A percentile compares a stretch with the other conserved stretches of the same genome.
Conservation (phyloP, 306 rosid genomes). For the Vicia sativa region DNA sequence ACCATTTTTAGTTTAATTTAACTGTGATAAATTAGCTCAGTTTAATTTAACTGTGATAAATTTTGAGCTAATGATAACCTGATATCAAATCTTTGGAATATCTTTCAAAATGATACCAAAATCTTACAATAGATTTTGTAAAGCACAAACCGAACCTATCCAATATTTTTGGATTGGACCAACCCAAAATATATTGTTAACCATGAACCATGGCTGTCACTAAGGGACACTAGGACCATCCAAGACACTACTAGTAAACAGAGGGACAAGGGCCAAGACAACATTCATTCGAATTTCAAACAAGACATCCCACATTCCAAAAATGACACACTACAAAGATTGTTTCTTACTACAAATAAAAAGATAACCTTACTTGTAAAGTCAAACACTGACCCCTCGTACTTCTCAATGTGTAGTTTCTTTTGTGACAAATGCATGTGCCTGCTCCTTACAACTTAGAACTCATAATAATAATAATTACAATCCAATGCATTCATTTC, state of each 20-base stretch:
- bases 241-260: neutral
- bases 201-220: slow-evolving; percentile 1
- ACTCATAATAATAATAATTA: neutral
- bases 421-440: slow-evolving; percentile 23
- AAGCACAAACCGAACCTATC: neutral
- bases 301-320: neutral
- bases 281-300: neutral
- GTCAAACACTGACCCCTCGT: slow-evolving; percentile 27
- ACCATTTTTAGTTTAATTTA: too few relatives aligned
- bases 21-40: too few relatives aligned
- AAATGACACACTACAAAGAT: slow-evolving; percentile 13
- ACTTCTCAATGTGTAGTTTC: slow-evolving; percentile 5
- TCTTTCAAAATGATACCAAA: neutral
- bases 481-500: slow-evolving; percentile 1
- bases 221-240: slow-evolving; percentile 22
- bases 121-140: neutral
- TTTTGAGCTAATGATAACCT: too few relatives aligned
- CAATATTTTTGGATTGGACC: neutral
- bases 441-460: slow-evolving; percentile 13
- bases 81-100: too few relatives aligned
- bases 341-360: neutral
- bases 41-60: too few relatives aligned
- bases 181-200: neutral
- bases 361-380: neutral
- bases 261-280: slow-evolving; percentile 1